These are phyloP conservation scores for Linum lewisii DNA, from an alignment of 345 rosid species.

Conservation along the genomic window DNA sequence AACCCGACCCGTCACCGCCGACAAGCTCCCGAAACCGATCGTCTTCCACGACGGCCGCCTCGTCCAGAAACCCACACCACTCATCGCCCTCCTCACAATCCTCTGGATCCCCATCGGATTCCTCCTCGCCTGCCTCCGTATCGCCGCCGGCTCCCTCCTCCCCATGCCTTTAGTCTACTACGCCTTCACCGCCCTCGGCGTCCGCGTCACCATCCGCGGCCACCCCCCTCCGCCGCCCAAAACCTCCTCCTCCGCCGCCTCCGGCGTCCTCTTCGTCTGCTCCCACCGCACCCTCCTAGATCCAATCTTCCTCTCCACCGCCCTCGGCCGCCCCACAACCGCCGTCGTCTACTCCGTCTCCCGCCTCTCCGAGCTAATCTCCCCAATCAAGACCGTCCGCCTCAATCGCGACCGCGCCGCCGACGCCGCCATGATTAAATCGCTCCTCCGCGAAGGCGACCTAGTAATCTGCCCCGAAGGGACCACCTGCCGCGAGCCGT, in stretches of 20 bases:
- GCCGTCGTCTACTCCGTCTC: neutral
- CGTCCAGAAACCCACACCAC: neutral
- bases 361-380: neutral
- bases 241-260: neutral
- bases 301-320: neutral
- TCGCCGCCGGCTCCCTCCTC: conserved; percentile 9
- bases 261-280: conserved; percentile 4
- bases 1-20: neutral
- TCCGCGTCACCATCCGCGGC: conserved; percentile 4
- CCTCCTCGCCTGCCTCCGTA: conserved; percentile 1
- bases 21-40: conserved; percentile 4
- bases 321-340: neutral
- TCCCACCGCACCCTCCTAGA: conserved; percentile 7
- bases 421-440: neutral
- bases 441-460: neutral
- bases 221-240: neutral
- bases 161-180: conserved; percentile 5
- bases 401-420: neutral
- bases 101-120: conserved; percentile 4
- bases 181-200: conserved; percentile 6
- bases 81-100: conserved; percentile 1
- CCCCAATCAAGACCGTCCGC: neutral
- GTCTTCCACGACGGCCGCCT: conserved; percentile 6
- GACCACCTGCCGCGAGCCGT: neutral
- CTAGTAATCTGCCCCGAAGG: neutral